phyloP scores from a whole-genome alignment of 2,329 filamentous ascomycete species.

The Aspergillus brunneoviolaceus region DNA sequence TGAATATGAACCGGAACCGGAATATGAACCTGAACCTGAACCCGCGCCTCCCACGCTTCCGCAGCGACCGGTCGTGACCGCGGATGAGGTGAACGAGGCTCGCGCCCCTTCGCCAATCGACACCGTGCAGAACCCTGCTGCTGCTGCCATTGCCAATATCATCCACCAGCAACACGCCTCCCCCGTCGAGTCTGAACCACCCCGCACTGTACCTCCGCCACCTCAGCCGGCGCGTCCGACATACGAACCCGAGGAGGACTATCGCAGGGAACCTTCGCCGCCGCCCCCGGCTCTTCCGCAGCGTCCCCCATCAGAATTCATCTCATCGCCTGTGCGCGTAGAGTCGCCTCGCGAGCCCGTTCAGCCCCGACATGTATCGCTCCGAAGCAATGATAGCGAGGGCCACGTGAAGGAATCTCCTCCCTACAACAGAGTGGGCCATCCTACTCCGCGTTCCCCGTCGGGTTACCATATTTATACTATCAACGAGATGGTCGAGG shows the following conservation, averaged over 20 bases:
- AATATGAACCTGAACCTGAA: constrained; percentile 22
- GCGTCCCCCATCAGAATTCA: constrained; percentile 59
- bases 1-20: background rate
- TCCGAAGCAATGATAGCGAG: constrained; percentile 38
- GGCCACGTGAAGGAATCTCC: constrained; percentile 54
- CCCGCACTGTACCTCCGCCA: constrained; percentile 35
- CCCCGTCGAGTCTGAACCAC: constrained; percentile 26
- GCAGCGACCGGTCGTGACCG: constrained; percentile 26
- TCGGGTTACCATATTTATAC: constrained; percentile 93
- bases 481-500: constrained; percentile 95
- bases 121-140: constrained; percentile 51
- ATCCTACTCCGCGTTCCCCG: constrained; percentile 59
- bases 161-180: constrained; percentile 43
- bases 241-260: constrained; percentile 68
- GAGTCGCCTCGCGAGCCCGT: constrained; percentile 58
- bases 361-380: constrained; percentile 44
- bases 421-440: constrained; percentile 53
- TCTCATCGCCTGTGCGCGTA: constrained; percentile 57
- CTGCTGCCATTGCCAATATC: constrained; percentile 56
- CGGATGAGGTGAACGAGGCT: constrained; percentile 29
- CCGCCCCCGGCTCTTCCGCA: constrained; percentile 62
- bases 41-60: constrained; percentile 40
- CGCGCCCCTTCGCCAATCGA: constrained; percentile 41
- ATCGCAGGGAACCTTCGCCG: constrained; percentile 40
- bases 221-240: constrained; percentile 47